Base-by-base conservation (phyloP, 108 stramenopile species). In the Cyclotella kingstonii region DNA sequence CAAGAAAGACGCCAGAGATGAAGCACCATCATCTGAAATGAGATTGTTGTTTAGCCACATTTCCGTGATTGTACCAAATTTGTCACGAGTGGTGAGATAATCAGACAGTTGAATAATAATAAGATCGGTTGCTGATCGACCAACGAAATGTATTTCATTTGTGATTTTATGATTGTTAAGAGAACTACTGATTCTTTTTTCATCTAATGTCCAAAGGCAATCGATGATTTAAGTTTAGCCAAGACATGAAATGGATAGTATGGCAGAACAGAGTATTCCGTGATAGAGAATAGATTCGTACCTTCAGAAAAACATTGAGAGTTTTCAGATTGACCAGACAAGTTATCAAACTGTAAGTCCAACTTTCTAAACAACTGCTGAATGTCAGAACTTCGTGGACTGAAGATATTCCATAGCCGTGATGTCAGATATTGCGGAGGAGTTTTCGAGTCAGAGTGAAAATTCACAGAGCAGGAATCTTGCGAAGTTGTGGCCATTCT, bases 21-120 rank as follows among this genome's bases (percentile, higher is more conserved):
- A 19, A 11, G 73, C 73, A 23, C 73, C 73, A 30, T 65, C 63
- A 41, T 74, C 73, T 19, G 64, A 66, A 35, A 74, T 60, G 41
- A 63, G 58, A 18, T 74, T 74, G 40, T 74, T 54, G 39, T 43
- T 52, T 0, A 74, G 38, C 73, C 73, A 74, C 11, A 74, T 28
- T 54, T 74, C 73, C 0, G 73, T 74, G 38, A 74, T 66, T 15
- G 52, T 47, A 11, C 73, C 73, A 27, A 66, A 74, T 29, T 28
- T 60, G 44, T 74, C 73, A 4, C 48, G 58, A 18, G 56, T 18
- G 31, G 26, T 66, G 14, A 74, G 46, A 15, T 66, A 53, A 42
- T 15, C 40, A 0, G 73, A 54, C n/a, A 74, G 52, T 48, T 60
- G 55, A n/a, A 60, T 31, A 15, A 64, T 59, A 12, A 43, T 47